These are phyloP conservation scores for Trichoderma sp. DNA, from an alignment of 2,329 filamentous ascomycete species.

Conservation along the genomic window DNA sequence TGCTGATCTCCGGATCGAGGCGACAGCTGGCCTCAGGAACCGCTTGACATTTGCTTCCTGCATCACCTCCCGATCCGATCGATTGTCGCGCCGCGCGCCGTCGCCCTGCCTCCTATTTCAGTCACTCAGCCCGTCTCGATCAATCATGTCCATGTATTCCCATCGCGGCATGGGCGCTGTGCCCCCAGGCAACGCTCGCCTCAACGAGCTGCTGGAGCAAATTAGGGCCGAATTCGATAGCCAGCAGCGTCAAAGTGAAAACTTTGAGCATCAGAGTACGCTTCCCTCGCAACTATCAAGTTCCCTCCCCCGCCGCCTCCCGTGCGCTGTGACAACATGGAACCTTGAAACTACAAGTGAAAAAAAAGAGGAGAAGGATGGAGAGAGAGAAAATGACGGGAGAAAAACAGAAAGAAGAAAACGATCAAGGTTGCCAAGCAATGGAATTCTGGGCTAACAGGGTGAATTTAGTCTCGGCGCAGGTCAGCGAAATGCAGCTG, in stretches of 20 bases:
- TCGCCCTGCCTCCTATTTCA: slow-evolving; percentile 20
- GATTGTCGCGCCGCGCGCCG: slow-evolving; percentile 6
- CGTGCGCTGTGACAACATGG: background rate
- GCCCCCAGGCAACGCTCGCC: slow-evolving; percentile 63
- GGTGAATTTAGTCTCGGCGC: slow-evolving; percentile 68
- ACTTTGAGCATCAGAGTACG: slow-evolving; percentile 93
- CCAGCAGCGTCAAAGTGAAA: slow-evolving; percentile 76
- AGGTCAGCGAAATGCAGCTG: slow-evolving; percentile 93
- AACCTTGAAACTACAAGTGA: background rate
- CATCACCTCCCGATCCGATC: slow-evolving; percentile 5
- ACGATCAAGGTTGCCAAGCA: background rate
- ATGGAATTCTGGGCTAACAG: slow-evolving; percentile 25
- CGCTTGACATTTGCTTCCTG: background rate
- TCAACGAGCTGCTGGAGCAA: slow-evolving; percentile 90
- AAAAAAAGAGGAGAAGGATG: background rate
- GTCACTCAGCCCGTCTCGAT: background rate
- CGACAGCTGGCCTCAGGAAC: slow-evolving; percentile 19
- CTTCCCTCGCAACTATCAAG: slow-evolving; percentile 30
- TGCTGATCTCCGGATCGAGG: slow-evolving; percentile 23
- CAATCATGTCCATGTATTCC: slow-evolving; percentile 77
- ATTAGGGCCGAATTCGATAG: slow-evolving; percentile 89
- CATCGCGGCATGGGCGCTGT: slow-evolving; percentile 80
- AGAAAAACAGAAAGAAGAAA: background rate
- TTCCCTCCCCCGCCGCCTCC: background rate
- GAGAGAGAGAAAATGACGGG: background rate